These are phyloP conservation scores for Vairimorpha ceranae DNA, from an alignment of 371 early-diverging fungal genomes.

Conservation along the genomic window DNA sequence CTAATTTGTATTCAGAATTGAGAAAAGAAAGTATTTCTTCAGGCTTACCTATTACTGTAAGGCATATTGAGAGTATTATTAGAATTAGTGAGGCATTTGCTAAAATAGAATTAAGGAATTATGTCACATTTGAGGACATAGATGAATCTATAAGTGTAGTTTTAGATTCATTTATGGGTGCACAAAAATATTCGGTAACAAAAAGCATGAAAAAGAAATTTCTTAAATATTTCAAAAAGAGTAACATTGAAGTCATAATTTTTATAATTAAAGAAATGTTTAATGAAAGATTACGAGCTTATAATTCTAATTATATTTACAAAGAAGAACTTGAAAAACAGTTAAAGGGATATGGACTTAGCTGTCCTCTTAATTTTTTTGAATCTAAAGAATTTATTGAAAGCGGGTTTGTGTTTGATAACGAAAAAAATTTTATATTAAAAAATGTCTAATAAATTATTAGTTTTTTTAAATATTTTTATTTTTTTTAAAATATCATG, in stretches of 20 bases:
- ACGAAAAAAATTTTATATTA: background rate
- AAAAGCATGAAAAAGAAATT: constrained; percentile 63
- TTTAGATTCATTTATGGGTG: constrained; percentile 81
- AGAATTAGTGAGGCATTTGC: constrained; percentile 93
- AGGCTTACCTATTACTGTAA: constrained; percentile 93
- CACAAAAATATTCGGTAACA: constrained; percentile 89
- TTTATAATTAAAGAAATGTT: constrained; percentile 53
- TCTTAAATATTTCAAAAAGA: constrained; percentile 55
- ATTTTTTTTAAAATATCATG: too few species aligned
- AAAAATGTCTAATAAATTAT: constrained; percentile 9
- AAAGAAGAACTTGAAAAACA: constrained; percentile 32
- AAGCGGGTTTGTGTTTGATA: constrained; percentile 19
- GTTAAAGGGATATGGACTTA: constrained; percentile 17
- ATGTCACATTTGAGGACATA: constrained; percentile 80
- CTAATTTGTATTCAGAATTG: constrained; percentile 78
- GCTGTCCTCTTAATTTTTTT: background rate
- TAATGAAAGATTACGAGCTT: constrained; percentile 40
- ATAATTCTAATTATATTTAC: constrained; percentile 7
- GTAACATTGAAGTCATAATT: constrained; percentile 39
- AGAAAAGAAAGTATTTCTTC: constrained; percentile 76
- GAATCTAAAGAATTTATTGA: constrained; percentile 6
- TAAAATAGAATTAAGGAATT: constrained; percentile 85
- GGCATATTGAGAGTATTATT: constrained; percentile 92
- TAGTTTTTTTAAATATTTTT: too few species aligned
- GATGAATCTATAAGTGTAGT: constrained; percentile 85